A percentile compares a stretch with the other conserved stretches of the same genome.
These are phyloP conservation scores for Ilex aquifolium DNA, from an alignment of 257 asterid genomes.

Conservation along the genomic window DNA sequence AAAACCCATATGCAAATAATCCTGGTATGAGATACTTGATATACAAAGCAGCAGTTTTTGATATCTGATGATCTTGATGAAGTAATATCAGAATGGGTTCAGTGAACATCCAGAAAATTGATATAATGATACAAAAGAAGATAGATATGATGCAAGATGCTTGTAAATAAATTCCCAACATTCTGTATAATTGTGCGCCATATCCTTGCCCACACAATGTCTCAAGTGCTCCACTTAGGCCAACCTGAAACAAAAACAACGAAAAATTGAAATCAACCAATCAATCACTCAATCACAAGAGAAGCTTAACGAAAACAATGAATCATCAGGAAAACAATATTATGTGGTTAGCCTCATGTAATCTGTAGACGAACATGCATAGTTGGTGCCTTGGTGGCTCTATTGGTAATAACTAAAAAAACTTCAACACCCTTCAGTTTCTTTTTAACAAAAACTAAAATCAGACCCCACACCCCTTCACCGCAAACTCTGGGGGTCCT, in stretches of 20 bases:
- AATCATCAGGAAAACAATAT: no score
- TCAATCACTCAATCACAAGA: no score
- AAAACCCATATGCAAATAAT: slow-evolving; percentile 52
- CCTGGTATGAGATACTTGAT: slow-evolving; percentile 62
- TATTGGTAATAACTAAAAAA: no score
- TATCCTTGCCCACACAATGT: slow-evolving; percentile 83
- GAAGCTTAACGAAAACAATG: no score
- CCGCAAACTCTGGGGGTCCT: no score
- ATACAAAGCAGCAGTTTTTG: slow-evolving; percentile 49
- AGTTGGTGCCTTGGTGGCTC: no score
- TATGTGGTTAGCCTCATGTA: no score
- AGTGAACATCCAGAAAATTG: slow-evolving; percentile 62
- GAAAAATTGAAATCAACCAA: neutral
- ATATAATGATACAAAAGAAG: slow-evolving; percentile 24
- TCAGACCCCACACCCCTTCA: no score
- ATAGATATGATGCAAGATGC: slow-evolving; percentile 57
- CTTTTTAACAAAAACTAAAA: no score
- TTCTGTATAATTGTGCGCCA: slow-evolving; percentile 52
- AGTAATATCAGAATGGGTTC: slow-evolving; percentile 34
- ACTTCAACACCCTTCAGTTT: no score
- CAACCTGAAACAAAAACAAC: slow-evolving; percentile 34
- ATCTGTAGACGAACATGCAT: no score
- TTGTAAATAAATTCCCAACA: slow-evolving; percentile 63
- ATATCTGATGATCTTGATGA: slow-evolving; percentile 55
- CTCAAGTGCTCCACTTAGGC: slow-evolving; percentile 85